These are phyloP conservation scores for Nitzschia inconspicua DNA, from an alignment of 108 stramenopile species.

Conservation along the genomic window DNA sequence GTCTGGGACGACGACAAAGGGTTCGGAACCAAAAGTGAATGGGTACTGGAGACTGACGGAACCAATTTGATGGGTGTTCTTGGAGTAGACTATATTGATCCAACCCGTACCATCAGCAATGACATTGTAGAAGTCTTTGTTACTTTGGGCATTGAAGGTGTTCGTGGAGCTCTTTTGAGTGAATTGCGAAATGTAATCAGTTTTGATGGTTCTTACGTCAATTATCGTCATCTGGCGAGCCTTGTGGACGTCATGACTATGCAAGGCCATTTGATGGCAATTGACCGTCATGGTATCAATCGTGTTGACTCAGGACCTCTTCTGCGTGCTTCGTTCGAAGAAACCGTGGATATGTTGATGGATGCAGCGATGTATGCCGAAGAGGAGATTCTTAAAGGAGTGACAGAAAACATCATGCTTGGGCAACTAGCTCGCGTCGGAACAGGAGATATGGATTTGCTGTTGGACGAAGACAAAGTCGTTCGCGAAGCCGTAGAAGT, in stretches of 20 bases:
- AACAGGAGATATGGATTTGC: constrained; percentile 92
- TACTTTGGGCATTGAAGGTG: constrained; percentile 96
- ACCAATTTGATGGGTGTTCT: constrained; percentile 94
- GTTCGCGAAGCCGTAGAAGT: constrained; percentile 87
- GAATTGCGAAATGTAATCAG: constrained; percentile 88
- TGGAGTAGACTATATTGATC: constrained; percentile 91
- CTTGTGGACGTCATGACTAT: constrained; percentile 98
- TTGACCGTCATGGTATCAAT: constrained; percentile 98
- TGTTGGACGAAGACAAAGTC: constrained; percentile 94
- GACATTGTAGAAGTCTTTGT: constrained; percentile 96
- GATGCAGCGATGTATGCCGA: constrained; percentile 94
- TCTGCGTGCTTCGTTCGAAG: constrained; percentile 95
- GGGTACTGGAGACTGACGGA: constrained; percentile 98
- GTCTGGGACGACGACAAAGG: constrained; percentile 86
- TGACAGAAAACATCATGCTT: constrained; percentile 98
- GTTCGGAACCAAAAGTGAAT: constrained; percentile 82
- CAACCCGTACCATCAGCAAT: constrained; percentile 89
- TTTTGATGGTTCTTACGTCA: constrained; percentile 98
- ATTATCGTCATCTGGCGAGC: constrained; percentile 97
- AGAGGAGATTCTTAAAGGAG: constrained; percentile 91
- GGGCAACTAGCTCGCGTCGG: constrained; percentile 94
- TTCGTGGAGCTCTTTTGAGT: constrained; percentile 82
- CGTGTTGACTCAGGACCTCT: constrained; percentile 95
- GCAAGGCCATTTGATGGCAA: constrained; percentile 96
- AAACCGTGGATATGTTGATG: constrained; percentile 99